These are phyloP conservation scores for Fusarium chlamydosporum DNA, from an alignment of 2,329 filamentous ascomycete species.

Conservation along the genomic window DNA sequence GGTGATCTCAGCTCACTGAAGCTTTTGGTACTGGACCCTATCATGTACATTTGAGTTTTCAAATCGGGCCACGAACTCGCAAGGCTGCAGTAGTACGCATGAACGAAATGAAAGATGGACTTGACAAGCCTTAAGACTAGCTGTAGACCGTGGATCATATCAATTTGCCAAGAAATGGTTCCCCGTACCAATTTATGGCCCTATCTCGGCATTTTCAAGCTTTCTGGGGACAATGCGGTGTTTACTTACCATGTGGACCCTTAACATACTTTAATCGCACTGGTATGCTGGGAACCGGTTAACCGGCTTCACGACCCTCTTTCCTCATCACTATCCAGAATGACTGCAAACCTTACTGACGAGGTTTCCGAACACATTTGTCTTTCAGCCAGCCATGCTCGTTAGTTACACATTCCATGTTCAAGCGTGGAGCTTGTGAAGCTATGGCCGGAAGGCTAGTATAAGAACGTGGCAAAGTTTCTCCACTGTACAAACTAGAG, in stretches of 20 bases:
- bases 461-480: too few species aligned
- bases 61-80: too few species aligned
- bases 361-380: not conserved
- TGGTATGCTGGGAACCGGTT: constrained; percentile 1
- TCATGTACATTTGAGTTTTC: not conserved
- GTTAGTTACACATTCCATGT: not conserved
- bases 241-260: not conserved
- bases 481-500: not conserved
- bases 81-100: not conserved
- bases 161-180: not conserved
- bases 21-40: too few species aligned
- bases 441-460: not conserved
- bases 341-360: not conserved
- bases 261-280: not conserved
- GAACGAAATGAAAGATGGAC: not conserved
- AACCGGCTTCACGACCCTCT: not conserved
- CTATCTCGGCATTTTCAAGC: not conserved
- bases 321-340: not conserved
- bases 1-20: not conserved
- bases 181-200: not conserved
- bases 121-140: too few species aligned
- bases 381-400: not conserved
- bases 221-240: not conserved
- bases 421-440: not conserved
- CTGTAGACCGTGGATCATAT: not conserved